A percentile compares a stretch with the other conserved stretches of the same genome.
Conservation (phyloP, 1,284 basidiomycete genomes). For the Takashimella koratensis region DNA sequence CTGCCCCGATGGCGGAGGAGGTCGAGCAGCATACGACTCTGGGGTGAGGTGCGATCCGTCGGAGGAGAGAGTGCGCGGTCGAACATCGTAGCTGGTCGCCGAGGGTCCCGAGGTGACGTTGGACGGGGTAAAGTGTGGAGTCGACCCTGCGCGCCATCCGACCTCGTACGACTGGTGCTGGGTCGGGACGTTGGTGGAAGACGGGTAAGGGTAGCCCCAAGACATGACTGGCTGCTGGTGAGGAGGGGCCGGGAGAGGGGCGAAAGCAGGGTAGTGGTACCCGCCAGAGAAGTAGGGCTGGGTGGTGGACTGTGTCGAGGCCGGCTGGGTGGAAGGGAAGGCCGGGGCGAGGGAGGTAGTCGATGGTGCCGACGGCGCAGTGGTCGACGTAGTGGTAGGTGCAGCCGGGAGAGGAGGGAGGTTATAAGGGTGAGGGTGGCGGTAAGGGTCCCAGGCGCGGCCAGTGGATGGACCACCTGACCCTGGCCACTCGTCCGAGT, state of each 20-base stretch:
- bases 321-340: background rate
- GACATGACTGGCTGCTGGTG: background rate
- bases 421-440: conserved; percentile 7
- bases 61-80: background rate
- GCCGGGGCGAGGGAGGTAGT: background rate
- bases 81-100: background rate
- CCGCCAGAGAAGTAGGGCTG: background rate
- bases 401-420: background rate
- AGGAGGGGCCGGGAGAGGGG: background rate
- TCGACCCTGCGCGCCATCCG: background rate
- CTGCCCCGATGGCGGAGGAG: background rate
- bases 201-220: background rate
- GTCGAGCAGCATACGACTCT: background rate
- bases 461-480: conserved; percentile 11
- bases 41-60: background rate
- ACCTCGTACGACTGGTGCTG: background rate
- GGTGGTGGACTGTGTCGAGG: background rate
- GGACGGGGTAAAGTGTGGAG: background rate
- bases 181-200: background rate
- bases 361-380: background rate
- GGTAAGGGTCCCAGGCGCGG: conserved; percentile 10
- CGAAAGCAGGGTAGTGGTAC: background rate
- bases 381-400: background rate
- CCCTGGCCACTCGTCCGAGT: background rate
- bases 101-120: no score